Base-by-base conservation (phyloP, 2,329 filamentous ascomycete species). In the Fusarium verticillioides region DNA sequence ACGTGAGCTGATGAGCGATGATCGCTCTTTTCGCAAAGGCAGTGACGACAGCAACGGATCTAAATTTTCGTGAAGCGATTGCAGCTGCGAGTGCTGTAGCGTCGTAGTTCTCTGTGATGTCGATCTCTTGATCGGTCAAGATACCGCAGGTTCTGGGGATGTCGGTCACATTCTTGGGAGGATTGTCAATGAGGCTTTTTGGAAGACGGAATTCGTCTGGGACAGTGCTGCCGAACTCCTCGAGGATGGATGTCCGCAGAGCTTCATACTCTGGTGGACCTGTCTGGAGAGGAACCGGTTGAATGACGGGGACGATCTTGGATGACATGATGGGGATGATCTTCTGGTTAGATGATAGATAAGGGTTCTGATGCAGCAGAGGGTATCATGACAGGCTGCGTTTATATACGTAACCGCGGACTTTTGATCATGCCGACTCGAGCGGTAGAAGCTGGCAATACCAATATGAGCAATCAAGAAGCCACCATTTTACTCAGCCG, bases 1-100 rank as follows among this genome's bases (percentile, higher is more conserved):
- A 81, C 23, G 84, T 87, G 26, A 90, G 79, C 75, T 92, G 89
- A 62, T 91, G 89, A 0, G 89, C 88, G 11, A 87, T 81, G 3
- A 84, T 83, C 7, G 86, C 85, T 10, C 85, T 76, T 75, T 88
- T 88, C 70, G 83, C 85, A 75, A 88, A 92, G 0, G 88, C 88
- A 18, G 78, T 80, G 2, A 81, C 80, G 0, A 86, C 85, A 10
- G 79, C 79, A 4, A 83, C 81, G 4, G 84, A 79, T 6, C 81
- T 82, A 46, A 83, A 77, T 30, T 80, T 79, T 13, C 75, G 73
- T 4, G 70, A 66, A 0, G 81, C 81, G 13, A 87, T 83, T 15
- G 81, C 82, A 34, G 77, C 78, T 0, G 83, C 82, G 9, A 88
- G 80, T 4, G 75, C 81, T 9, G 81, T 78, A 0, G 83, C 84